Base-by-base conservation (phyloP, 1,284 basidiomycete species). In the Pseudozyma hubeiensis region DNA sequence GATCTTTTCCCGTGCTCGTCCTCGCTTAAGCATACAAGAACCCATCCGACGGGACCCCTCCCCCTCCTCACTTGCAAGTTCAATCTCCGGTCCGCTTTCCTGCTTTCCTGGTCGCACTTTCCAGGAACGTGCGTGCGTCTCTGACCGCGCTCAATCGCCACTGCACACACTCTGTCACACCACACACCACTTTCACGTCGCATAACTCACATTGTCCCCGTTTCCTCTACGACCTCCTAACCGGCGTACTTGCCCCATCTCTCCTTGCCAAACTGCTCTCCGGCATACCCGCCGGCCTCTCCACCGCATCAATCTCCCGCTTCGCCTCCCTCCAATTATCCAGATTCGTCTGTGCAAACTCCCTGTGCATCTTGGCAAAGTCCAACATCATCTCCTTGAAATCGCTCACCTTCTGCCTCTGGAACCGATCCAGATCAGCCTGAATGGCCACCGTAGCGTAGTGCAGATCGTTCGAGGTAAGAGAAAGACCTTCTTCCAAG, bases 351-450 rank as follows among this genome's bases (percentile, higher is more conserved):
- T 97, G 80, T 19, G 55, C 65, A 47, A 69, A 97, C 73, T 99
- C 96, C 51, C 92, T 89, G 85, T 99, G 97, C 66, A 91, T 91
- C 76, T 89, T 89, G 1, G 94, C 93, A 88, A 97, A 92, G 79
- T 90, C 90, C 70, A 98, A 91, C 53, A 92, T 88, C 92, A 99
- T 93, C 81, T 95, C 91, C 41, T 93, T 88, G 69, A 99, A 81
- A 86, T 99, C 97, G 4, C 93, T 93, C 5, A 99, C 96, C 85
- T 99, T 99, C 86, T 98, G 94, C 19, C 97, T 89, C 85, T 99
- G 97, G 86, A 99, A 99, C 43, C 97, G 89, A 86, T 99, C 97
- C 71, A 99, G 87, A 86, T 99, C 97, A 7, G 93, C 93, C 85
- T 99, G 97, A 58, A 99, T 96, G 16, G 95, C 97, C 41, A 91